Evolutionary conservation across 2,329 filamentous ascomycete genomes (phyloP).

Genomic region (Pseudocercospora fuligena): DNA sequence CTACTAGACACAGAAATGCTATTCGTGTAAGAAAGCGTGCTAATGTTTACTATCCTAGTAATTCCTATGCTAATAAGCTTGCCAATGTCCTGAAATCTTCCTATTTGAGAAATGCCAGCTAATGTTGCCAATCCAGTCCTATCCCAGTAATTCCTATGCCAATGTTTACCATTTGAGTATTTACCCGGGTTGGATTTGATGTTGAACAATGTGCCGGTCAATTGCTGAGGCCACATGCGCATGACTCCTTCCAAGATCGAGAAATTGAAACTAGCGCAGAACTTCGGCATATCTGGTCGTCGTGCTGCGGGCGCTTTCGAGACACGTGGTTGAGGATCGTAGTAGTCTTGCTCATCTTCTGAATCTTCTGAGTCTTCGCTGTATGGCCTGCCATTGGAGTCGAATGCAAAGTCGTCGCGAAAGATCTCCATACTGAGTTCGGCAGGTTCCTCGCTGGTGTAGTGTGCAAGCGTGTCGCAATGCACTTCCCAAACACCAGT

Average conservation of each 20-base stretch:
- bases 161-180: too few relatives aligned
- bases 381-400: neutral
- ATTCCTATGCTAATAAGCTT: too few relatives aligned
- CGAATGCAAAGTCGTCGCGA: constrained; percentile 16
- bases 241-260: constrained; percentile 19
- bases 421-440: constrained; percentile 18
- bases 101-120: too few relatives aligned
- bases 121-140: too few relatives aligned
- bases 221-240: constrained; percentile 13
- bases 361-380: neutral
- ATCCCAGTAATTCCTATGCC: too few relatives aligned
- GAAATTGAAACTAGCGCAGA: constrained; percentile 22
- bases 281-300: constrained; percentile 11
- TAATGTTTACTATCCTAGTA: too few relatives aligned
- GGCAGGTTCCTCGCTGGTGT: neutral
- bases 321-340: neutral
- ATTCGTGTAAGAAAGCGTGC: too few relatives aligned
- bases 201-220: neutral
- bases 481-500: constrained; percentile 13
- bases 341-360: constrained; percentile 13
- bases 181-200: constrained; percentile 7
- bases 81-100: too few relatives aligned
- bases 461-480: constrained; percentile 12
- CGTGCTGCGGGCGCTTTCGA: neutral
- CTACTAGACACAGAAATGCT: too few relatives aligned